These are phyloP conservation scores for Diutina catenulata DNA, from an alignment of 1,139 yeast species.

Conservation along the genomic window DNA sequence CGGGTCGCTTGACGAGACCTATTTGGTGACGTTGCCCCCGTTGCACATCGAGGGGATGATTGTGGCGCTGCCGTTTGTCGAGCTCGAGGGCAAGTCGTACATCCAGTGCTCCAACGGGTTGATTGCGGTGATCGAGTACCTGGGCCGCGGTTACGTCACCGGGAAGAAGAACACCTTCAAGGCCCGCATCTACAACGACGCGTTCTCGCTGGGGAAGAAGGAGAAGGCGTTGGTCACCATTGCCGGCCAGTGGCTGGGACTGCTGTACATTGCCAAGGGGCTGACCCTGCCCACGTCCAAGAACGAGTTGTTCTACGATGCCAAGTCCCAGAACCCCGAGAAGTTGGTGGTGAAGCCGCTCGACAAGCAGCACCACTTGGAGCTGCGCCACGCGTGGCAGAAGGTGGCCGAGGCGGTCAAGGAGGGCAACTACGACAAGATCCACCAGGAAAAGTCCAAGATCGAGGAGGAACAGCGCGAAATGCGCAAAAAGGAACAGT, in stretches of 20 bases:
- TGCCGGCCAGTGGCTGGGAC: slow-evolving; percentile 87
- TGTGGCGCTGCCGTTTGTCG: slow-evolving; percentile 83
- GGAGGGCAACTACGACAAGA: slow-evolving; percentile 59
- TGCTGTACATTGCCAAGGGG: slow-evolving; percentile 41
- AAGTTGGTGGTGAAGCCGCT: slow-evolving; percentile 65
- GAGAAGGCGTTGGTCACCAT: slow-evolving; percentile 66
- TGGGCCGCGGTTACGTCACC: slow-evolving; percentile 92
- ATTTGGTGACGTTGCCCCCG: slow-evolving; percentile 85
- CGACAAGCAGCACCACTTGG: slow-evolving; percentile 63
- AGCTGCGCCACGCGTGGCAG: slow-evolving; percentile 76
- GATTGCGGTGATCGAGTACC: slow-evolving; percentile 60
- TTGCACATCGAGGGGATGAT: slow-evolving; percentile 88
- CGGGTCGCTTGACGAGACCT: slow-evolving; percentile 51
- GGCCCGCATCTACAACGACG: slow-evolving; percentile 60
- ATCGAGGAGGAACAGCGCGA: slow-evolving; percentile 81
- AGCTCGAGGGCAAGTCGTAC: slow-evolving; percentile 73
- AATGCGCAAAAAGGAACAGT: slow-evolving; percentile 51
- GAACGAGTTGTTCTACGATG: slow-evolving; percentile 59
- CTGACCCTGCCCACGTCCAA: slow-evolving; percentile 22
- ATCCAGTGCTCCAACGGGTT: slow-evolving; percentile 78
- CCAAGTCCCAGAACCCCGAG: slow-evolving; percentile 38
- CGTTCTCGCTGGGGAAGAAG: slow-evolving; percentile 35
- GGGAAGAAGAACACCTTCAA: slow-evolving; percentile 91
- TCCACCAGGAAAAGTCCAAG: slow-evolving; percentile 60
- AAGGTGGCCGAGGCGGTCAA: slow-evolving; percentile 83